A percentile compares a stretch with the other conserved stretches of the same genome.
Evolutionary conservation across 202 grass and related monocot species (phyloP).

Genomic region (Panicum virgatum): DNA sequence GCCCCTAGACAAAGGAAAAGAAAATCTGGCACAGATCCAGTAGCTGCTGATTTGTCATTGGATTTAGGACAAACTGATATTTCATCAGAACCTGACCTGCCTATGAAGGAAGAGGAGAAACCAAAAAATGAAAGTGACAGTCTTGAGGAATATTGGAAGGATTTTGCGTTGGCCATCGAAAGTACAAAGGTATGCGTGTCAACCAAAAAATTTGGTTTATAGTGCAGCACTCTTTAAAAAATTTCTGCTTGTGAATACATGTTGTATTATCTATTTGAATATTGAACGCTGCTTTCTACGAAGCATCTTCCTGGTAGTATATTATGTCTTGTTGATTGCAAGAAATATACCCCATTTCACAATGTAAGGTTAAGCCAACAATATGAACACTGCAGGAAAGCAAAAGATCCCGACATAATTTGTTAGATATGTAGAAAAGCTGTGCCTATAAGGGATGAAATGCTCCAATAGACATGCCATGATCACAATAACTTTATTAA

Average conservation of each 20-base stretch:
- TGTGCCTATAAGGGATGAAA: neutral
- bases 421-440: neutral
- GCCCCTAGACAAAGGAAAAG: conserved; percentile 37
- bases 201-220: conserved; percentile 22
- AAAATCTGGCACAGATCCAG: conserved; percentile 30
- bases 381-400: neutral
- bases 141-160: conserved; percentile 90
- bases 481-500: neutral
- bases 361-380: neutral
- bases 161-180: conserved; percentile 86
- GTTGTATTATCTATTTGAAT: neutral
- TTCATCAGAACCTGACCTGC: conserved; percentile 33
- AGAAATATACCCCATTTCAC: neutral
- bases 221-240: conserved; percentile 9
- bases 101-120: conserved; percentile 51
- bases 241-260: conserved; percentile 26
- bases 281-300: neutral
- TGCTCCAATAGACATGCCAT: neutral
- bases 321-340: conserved; percentile 15
- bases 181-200: conserved; percentile 69
- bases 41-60: neutral
- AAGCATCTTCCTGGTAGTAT: neutral
- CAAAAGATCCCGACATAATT: neutral
- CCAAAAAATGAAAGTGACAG: conserved; percentile 60
- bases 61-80: conserved; percentile 12